phyloP scores from a whole-genome alignment of 2,329 filamentous ascomycete genomes.

The Ascochyta rabiei region DNA sequence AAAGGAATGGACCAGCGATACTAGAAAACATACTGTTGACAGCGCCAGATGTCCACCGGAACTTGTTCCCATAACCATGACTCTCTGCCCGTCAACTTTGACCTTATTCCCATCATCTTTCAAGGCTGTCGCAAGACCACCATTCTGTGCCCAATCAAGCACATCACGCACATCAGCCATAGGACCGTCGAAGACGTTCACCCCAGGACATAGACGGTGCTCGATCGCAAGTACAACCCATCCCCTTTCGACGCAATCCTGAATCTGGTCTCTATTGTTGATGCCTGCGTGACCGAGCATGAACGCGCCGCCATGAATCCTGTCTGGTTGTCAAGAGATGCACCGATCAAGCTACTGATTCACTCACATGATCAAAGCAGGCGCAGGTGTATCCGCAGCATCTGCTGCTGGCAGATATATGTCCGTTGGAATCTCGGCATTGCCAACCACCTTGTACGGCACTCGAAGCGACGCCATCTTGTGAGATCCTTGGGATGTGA shows the following conservation, averaged over 20 bases:
- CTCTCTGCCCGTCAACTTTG: slow-evolving; percentile 1
- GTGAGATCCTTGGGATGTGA: neutral
- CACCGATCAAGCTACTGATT: too few relatives aligned
- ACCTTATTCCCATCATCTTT: neutral
- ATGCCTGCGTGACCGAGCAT: slow-evolving; percentile 19
- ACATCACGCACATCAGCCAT: slow-evolving; percentile 21
- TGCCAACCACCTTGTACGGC: slow-evolving; percentile 13
- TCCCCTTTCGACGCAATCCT: slow-evolving; percentile 14
- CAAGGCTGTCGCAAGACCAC: slow-evolving; percentile 8
- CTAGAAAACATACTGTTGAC: slow-evolving; percentile 6
- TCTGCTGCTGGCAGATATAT: slow-evolving; percentile 12
- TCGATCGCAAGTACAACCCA: slow-evolving; percentile 20
- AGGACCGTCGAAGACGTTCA: slow-evolving; percentile 17
- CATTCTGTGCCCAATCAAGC: slow-evolving; percentile 16
- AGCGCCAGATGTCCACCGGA: slow-evolving; percentile 20
- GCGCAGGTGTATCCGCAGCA: neutral
- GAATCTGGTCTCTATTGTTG: slow-evolving; percentile 22
- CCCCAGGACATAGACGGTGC: slow-evolving; percentile 23
- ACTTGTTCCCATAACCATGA: slow-evolving; percentile 21
- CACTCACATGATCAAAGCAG: slow-evolving; percentile 16
- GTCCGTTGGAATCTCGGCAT: slow-evolving; percentile 18
- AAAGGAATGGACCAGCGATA: too few relatives aligned
- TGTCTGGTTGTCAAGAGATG: neutral
- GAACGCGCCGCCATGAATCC: slow-evolving; percentile 24
- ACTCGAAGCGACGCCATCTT: slow-evolving; percentile 9